A percentile compares a stretch with the other conserved stretches of the same genome.
phyloP scores from a whole-genome alignment of 495 filamentous ascomycete genomes.

The Bacidia gigantensis region DNA sequence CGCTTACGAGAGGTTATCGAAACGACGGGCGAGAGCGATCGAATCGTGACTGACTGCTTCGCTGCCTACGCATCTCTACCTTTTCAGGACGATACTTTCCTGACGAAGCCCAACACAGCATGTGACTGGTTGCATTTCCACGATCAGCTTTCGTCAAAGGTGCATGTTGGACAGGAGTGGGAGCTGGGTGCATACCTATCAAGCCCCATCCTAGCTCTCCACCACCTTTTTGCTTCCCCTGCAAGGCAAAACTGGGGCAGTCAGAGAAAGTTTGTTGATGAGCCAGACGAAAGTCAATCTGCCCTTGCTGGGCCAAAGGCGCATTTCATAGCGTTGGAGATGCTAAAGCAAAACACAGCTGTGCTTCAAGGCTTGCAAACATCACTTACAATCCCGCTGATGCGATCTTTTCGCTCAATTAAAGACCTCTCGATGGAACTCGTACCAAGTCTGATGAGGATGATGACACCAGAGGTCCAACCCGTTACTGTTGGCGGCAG shows the following conservation, averaged over 20 bases:
- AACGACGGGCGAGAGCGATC: slow-evolving; percentile 75
- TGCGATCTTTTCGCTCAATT: slow-evolving; percentile 60
- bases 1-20: slow-evolving; percentile 81
- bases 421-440: slow-evolving; percentile 68
- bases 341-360: slow-evolving; percentile 52
- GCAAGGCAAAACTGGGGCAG: slow-evolving; percentile 16
- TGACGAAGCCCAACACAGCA: slow-evolving; percentile 73
- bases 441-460: slow-evolving; percentile 64
- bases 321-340: slow-evolving; percentile 64
- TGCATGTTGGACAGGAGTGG: slow-evolving; percentile 72
- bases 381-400: slow-evolving; percentile 43
- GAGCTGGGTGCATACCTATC: slow-evolving; percentile 75
- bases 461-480: slow-evolving; percentile 79
- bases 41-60: slow-evolving; percentile 73
- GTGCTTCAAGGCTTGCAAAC: slow-evolving; percentile 39
- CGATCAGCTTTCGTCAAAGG: slow-evolving; percentile 59
- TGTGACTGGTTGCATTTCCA: slow-evolving; percentile 96
- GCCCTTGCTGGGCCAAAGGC: slow-evolving; percentile 73
- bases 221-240: slow-evolving; percentile 67
- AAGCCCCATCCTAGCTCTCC: slow-evolving; percentile 76
- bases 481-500: slow-evolving; percentile 76
- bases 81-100: slow-evolving; percentile 82
- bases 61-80: slow-evolving; percentile 67
- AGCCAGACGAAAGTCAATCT: slow-evolving; percentile 32
- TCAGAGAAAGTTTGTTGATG: slow-evolving; percentile 25